Evolutionary conservation across 2,329 filamentous ascomycete genomes (phyloP).

Genomic region (Penicillium frequentans): DNA sequence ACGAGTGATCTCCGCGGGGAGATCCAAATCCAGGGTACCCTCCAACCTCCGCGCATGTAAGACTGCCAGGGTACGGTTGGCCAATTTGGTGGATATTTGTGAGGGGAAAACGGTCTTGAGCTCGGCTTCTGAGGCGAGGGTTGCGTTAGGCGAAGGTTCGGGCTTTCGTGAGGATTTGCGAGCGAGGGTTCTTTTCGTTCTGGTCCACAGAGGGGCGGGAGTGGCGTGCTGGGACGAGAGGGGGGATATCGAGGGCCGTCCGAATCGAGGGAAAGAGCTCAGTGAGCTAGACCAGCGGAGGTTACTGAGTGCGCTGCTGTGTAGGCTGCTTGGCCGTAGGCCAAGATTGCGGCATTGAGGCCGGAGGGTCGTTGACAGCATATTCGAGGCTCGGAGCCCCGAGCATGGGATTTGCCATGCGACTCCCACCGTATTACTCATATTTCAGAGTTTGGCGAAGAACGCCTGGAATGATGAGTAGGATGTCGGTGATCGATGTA

Average conservation of each 20-base stretch:
- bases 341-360: slow-evolving; percentile 22
- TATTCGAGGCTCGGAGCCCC: slow-evolving; percentile 31
- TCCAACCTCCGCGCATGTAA: slow-evolving; percentile 45
- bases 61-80: slow-evolving; percentile 39
- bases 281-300: slow-evolving; percentile 11
- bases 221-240: neutral
- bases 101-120: slow-evolving; percentile 38
- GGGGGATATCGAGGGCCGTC: neutral
- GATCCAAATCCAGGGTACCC: slow-evolving; percentile 47
- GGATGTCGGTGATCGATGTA: neutral
- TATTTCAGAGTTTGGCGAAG: slow-evolving; percentile 29
- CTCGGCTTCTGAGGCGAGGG: slow-evolving; percentile 33
- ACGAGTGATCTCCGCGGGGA: slow-evolving; percentile 41
- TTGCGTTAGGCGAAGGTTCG: slow-evolving; percentile 20
- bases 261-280: neutral
- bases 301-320: slow-evolving; percentile 11
- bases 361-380: slow-evolving; percentile 23
- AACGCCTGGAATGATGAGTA: neutral
- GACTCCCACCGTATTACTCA: slow-evolving; percentile 44
- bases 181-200: slow-evolving; percentile 24
- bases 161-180: slow-evolving; percentile 13
- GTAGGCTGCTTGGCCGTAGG: slow-evolving; percentile 20
- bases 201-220: slow-evolving; percentile 7
- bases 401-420: slow-evolving; percentile 44
- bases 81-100: slow-evolving; percentile 30